Evolutionary conservation across 441 rosid genomes (phyloP), one percentile per base, ranked within the genome.

Genomic region (Lepidium campestre): DNA sequence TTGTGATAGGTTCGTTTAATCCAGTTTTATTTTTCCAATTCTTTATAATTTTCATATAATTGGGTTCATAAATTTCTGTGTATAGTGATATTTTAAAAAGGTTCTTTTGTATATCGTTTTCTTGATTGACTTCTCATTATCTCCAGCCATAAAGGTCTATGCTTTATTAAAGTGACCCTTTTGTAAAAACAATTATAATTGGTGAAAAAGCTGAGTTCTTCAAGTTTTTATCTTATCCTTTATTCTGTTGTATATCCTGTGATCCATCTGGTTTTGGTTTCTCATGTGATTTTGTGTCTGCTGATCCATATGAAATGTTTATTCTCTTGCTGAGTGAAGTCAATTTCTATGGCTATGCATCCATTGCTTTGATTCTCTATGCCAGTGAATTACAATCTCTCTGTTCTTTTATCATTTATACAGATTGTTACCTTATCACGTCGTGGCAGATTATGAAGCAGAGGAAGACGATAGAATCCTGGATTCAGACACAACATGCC

Each of bases 381-480:
- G 40, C 35, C n/a, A 53, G n/a, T 50, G 31, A 27, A 5, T 52
- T 15, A 31, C 23, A 17, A 2, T 48, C 57, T 64, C 49, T 67
- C 46, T 72, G 14, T 69, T 59, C 1, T 39, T 7, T n/a, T 41
- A 2, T 15, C 42, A 63, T 19, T 10, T 80, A n/a, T 82, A 80
- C 81, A 94, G 97, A 73, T 79, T 86, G 77, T 83, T 91, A 20
- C 99, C 97, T 57, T 93, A 89, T 76, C 97, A 91, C 57, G 93
- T 93, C 4, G 91, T 91, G 35, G 91, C 96, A 35, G 96, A 94
- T 75, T 89, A 86, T 67, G 97, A 94, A 81, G 97, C 97, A 4
- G 99, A 91, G 58, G 99, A 91, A 71, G 97, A 94, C 44, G 97
- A 89, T 62, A 86, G 79, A 57, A 87, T 94, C 68, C 86, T 94